Percentiles rank a stretch among this genome's conserved stretches.
Conservation (phyloP, 306 rosid genomes). For the Oxytropis ochrocephala region DNA sequence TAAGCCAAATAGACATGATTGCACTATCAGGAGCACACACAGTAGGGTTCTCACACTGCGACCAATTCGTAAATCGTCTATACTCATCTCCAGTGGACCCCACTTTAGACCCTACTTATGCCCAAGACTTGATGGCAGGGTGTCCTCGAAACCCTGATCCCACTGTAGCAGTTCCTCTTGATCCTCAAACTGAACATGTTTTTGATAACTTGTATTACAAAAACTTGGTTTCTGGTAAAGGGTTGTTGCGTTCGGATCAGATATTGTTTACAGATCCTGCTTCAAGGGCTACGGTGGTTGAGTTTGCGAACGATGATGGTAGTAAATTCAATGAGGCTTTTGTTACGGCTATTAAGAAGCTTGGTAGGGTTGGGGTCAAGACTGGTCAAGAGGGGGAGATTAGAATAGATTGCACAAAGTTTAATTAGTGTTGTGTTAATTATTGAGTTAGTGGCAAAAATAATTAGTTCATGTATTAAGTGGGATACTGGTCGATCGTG, state of each 20-base stretch:
- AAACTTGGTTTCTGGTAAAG: constrained; percentile 41
- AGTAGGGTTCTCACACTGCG: constrained; percentile 63
- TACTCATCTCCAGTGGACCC: constrained; percentile 60
- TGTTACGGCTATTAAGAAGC: constrained; percentile 57
- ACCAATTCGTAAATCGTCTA: constrained; percentile 43
- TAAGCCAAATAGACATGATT: constrained; percentile 56
- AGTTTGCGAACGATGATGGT: constrained; percentile 44
- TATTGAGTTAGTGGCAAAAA: too few relatives aligned
- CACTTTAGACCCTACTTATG: constrained; percentile 39
- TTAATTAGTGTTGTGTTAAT: too few relatives aligned
- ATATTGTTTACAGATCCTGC: constrained; percentile 39
- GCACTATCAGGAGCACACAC: constrained; percentile 93
- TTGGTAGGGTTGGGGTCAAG: constrained; percentile 76
- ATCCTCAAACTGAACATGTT: constrained; percentile 32
- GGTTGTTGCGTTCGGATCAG: constrained; percentile 55
- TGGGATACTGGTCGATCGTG: too few relatives aligned
- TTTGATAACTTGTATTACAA: constrained; percentile 63
- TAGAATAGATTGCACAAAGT: constrained; percentile 42
- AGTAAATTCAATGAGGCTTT: constrained; percentile 48
- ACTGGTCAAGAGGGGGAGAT: constrained; percentile 49
- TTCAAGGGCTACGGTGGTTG: constrained; percentile 36
- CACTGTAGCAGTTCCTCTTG: constrained; percentile 23
- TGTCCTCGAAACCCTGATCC: constrained; percentile 56
- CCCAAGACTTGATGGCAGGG: constrained; percentile 16
- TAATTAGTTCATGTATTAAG: too few relatives aligned